phyloP scores from a whole-genome alignment of 257 asterid genomes.

The Solanum gracilifrons region DNA sequence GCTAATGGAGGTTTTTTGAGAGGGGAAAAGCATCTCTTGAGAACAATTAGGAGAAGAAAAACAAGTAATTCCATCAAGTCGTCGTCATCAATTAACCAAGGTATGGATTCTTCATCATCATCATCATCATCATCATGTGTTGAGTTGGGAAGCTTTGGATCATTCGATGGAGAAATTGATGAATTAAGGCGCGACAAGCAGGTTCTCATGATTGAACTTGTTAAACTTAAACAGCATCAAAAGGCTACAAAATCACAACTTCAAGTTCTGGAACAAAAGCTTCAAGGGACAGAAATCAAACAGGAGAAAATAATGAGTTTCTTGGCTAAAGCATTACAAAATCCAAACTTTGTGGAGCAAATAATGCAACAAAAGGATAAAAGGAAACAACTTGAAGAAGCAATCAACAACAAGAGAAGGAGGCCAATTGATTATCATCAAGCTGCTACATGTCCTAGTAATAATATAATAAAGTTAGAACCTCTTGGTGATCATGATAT shows the following conservation, averaged over 20 bases:
- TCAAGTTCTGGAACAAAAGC: constrained; percentile 22
- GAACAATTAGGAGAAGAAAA: constrained; percentile 25
- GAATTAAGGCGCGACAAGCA: constrained; percentile 26
- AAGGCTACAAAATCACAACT: constrained; percentile 14
- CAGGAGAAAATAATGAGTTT: constrained; percentile 33
- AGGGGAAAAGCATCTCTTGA: constrained; percentile 29
- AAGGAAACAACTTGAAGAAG: constrained; percentile 23
- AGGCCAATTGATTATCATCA: constrained; percentile 19
- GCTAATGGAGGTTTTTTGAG: constrained; percentile 38
- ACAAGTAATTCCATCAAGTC: not conserved
- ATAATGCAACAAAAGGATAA: constrained; percentile 17
- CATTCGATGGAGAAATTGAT: constrained; percentile 21
- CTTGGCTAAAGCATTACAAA: constrained; percentile 25
- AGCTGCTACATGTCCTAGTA: not conserved
- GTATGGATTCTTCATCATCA: constrained; percentile 1
- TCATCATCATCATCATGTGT: constrained; percentile 8
- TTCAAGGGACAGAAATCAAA: constrained; percentile 20
- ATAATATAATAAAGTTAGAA: constrained; percentile 12
- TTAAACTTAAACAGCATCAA: constrained; percentile 34
- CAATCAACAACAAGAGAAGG: constrained; percentile 19
- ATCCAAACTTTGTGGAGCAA: constrained; percentile 15
- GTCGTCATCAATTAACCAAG: not conserved
- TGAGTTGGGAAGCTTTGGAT: constrained; percentile 26
- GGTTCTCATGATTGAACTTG: constrained; percentile 21
- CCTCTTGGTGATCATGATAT: not conserved